phyloP scores from a whole-genome alignment of 108 stramenopile genomes.

The Nitzschia sp. region DNA sequence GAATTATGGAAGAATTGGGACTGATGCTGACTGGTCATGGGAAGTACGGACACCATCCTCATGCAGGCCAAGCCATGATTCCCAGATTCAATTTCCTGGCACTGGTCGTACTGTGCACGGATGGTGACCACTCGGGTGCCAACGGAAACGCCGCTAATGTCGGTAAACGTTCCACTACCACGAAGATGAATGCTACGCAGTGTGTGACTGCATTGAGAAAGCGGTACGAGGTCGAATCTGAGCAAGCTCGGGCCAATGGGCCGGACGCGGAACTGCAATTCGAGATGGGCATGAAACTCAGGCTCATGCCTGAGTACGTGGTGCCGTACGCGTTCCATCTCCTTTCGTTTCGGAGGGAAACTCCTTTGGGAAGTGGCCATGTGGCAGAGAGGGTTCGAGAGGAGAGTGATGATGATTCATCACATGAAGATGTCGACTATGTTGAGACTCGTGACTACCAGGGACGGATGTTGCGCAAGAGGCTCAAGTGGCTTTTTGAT shows the following conservation, averaged over 20 bases:
- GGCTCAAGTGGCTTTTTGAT: constrained; percentile 84
- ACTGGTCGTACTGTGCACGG: constrained; percentile 63
- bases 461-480: constrained; percentile 61
- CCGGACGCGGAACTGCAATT: constrained; percentile 65
- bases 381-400: constrained; percentile 29
- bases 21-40: constrained; percentile 70
- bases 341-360: constrained; percentile 73
- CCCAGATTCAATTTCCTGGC: constrained; percentile 78
- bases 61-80: constrained; percentile 25
- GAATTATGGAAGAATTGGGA: constrained; percentile 65
- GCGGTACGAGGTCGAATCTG: constrained; percentile 50
- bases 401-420: constrained; percentile 35
- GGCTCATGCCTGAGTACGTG: constrained; percentile 84
- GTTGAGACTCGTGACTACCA: not conserved
- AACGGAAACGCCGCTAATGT: constrained; percentile 74
- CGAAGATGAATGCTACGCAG: constrained; percentile 52
- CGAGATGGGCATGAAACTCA: constrained; percentile 60
- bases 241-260: constrained; percentile 66
- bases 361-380: constrained; percentile 38
- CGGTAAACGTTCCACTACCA: constrained; percentile 42
- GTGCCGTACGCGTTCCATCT: constrained; percentile 82
- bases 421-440: constrained; percentile 24
- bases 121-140: constrained; percentile 61
- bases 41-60: constrained; percentile 34
- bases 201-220: constrained; percentile 60